Evolutionary conservation across 306 rosid genomes (phyloP), one percentile per base, ranked within the genome.

Genomic region (Lathyrus sativus): DNA sequence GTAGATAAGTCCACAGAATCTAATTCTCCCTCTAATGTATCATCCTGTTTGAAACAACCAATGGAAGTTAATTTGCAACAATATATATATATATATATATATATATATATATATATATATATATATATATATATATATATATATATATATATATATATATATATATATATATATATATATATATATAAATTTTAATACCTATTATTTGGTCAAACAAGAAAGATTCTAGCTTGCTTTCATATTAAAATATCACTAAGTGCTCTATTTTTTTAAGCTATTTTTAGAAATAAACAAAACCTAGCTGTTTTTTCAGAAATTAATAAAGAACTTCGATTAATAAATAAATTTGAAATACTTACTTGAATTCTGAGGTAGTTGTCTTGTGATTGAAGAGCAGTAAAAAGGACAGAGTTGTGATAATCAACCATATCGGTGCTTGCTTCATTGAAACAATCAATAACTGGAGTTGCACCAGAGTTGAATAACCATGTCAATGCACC

Each of bases 1-100:
- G 86, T 81, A 13, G 88, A 51, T 37, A 67, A 1, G 72, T 86
- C 91, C 18, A 9, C 55, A 37, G 86, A 78, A 44, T 86, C 78
- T 58, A 64, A 33, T 6, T 74, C 66, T 11, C 84, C 81, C 5
- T 4, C 2, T 3, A 85, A 77, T 11, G 76, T 62, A 42, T 80
- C 72, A 0, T 73, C 84, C 84, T 86, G 59, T 19, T 63, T 39
- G 73, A 67, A 48, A 37, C 44, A 78, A 60, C 45, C 51, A 33
- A 5, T 48, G 19, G 6, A 33, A 5, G 38, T 33, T 33, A 33
- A 33, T 6, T 5, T 33, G 38, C 38, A 33, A 1, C 38, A 33
- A 5, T 6, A 6, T 33, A 0, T 5, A 1, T 33, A 6, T 33
- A 33, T 5, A 5, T 5, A 33, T 33, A 33, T 19, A 19, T 19